Conservation (phyloP, 495 filamentous ascomycete species). For the Rhizodiscina lignyota region DNA sequence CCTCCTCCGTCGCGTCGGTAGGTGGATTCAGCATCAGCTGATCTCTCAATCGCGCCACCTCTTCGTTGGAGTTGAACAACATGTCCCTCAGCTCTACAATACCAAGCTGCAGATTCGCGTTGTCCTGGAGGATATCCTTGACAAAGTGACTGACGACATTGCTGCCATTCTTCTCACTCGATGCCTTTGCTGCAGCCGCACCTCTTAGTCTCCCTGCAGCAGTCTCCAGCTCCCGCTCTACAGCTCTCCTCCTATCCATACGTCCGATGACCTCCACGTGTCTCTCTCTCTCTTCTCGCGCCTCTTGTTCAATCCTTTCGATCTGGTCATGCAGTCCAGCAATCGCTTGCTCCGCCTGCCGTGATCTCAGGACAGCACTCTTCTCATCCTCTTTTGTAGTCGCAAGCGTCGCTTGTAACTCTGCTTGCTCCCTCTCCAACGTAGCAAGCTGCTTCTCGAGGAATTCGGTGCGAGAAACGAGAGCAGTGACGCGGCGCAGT, state of each 20-base stretch:
- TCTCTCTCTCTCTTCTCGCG: conserved; percentile 62
- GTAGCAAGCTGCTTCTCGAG: conserved; percentile 62
- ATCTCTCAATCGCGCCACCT: conserved; percentile 72
- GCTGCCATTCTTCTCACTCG: conserved; percentile 29
- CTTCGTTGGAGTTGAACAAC: conserved; percentile 83
- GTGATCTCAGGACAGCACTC: conserved; percentile 66
- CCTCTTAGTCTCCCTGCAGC: conserved; percentile 65
- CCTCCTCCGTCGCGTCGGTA: conserved; percentile 24
- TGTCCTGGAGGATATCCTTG: conserved; percentile 87
- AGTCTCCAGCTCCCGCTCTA: conserved; percentile 54
- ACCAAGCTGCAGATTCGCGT: conserved; percentile 77
- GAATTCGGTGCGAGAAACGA: conserved; percentile 55
- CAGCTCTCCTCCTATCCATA: conserved; percentile 57
- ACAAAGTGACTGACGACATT: conserved; percentile 83
- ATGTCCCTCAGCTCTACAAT: conserved; percentile 84
- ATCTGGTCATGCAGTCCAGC: conserved; percentile 67
- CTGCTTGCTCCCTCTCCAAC: conserved; percentile 66
- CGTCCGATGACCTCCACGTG: conserved; percentile 67
- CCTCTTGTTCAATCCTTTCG: conserved; percentile 74
- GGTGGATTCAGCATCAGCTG: conserved; percentile 72
- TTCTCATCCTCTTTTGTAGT: conserved; percentile 52
- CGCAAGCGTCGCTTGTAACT: conserved; percentile 47
- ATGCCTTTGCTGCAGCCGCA: conserved; percentile 38
- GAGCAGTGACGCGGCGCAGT: conserved; percentile 49
- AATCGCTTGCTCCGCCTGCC: conserved; percentile 59